Evolutionary conservation across 176 grass and related monocot species (phyloP).

Genomic region (Zoysia japonica): DNA sequence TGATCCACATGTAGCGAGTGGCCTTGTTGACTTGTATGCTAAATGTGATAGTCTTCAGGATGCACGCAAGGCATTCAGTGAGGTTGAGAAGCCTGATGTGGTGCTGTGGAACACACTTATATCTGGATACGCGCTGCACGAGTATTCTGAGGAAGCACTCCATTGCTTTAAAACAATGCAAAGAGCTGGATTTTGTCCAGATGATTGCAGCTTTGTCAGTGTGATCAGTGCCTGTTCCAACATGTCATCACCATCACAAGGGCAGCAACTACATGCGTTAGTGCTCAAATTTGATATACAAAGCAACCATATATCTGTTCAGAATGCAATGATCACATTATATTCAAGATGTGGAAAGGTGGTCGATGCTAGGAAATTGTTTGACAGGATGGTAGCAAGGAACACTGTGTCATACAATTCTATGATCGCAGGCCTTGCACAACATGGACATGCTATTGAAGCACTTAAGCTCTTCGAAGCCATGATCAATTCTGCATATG

Average conservation of each 20-base stretch:
- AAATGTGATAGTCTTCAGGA: constrained; percentile 41
- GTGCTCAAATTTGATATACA: constrained; percentile 46
- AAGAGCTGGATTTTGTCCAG: constrained; percentile 38
- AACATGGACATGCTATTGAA: constrained; percentile 45
- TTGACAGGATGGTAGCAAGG: constrained; percentile 40
- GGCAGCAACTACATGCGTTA: constrained; percentile 49
- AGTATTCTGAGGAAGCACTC: constrained; percentile 48
- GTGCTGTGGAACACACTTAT: constrained; percentile 58
- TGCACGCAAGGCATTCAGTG: constrained; percentile 39
- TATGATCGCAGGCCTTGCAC: constrained; percentile 47
- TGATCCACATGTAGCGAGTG: constrained; percentile 41
- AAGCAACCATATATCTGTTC: constrained; percentile 38
- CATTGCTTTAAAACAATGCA: constrained; percentile 42
- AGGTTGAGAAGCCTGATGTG: constrained; percentile 44
- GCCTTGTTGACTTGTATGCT: constrained; percentile 49
- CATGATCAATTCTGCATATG: constrained; percentile 35
- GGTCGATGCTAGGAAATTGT: constrained; percentile 35
- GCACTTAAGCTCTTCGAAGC: constrained; percentile 41
- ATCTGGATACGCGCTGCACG: constrained; percentile 42
- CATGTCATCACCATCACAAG: constrained; percentile 48
- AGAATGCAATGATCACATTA: constrained; percentile 44
- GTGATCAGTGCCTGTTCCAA: constrained; percentile 50
- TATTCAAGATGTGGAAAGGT: constrained; percentile 52
- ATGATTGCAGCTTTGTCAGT: constrained; percentile 54
- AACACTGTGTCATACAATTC: constrained; percentile 54